A percentile compares a stretch with the other conserved stretches of the same genome.
phyloP scores from a whole-genome alignment of 1,284 basidiomycete genomes.

The Ustilago xerochloae region DNA sequence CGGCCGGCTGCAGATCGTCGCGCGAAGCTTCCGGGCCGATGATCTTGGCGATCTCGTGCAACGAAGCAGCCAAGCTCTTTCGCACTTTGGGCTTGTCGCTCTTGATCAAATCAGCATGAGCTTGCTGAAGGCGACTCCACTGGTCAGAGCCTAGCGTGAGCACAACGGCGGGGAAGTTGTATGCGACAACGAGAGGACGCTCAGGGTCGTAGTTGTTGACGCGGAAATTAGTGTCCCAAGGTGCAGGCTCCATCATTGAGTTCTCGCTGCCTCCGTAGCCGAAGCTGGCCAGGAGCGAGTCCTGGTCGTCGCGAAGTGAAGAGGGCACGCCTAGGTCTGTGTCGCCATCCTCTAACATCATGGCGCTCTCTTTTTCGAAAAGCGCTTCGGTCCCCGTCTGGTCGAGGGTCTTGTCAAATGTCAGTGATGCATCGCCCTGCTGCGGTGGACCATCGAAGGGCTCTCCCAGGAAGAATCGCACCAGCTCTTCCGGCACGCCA shows the following conservation, averaged over 20 bases:
- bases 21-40: slow-evolving; percentile 79
- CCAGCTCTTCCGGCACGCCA: slow-evolving; percentile 77
- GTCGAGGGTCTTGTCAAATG: slow-evolving; percentile 50
- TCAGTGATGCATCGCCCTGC: slow-evolving; percentile 40
- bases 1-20: slow-evolving; percentile 76
- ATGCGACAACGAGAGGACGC: slow-evolving; percentile 86
- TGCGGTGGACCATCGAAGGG: slow-evolving; percentile 56
- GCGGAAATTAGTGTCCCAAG: slow-evolving; percentile 46
- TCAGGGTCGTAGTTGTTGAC: slow-evolving; percentile 72
- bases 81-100: slow-evolving; percentile 74
- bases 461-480: slow-evolving; percentile 80
- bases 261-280: slow-evolving; percentile 44
- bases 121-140: slow-evolving; percentile 81
- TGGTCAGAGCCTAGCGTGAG: slow-evolving; percentile 80
- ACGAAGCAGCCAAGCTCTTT: slow-evolving; percentile 82
- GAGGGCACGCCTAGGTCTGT: slow-evolving; percentile 17
- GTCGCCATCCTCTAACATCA: slow-evolving; percentile 33
- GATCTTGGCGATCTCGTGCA: slow-evolving; percentile 89
- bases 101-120: slow-evolving; percentile 77
- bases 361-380: slow-evolving; percentile 40
- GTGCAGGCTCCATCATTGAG: slow-evolving; percentile 35
- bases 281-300: slow-evolving; percentile 46
- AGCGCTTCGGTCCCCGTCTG: slow-evolving; percentile 39
- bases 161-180: slow-evolving; percentile 92
- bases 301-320: slow-evolving; percentile 22